Evolutionary conservation across 768 basidiomycete genomes (phyloP).

Genomic region (Amylocystis lapponica): DNA sequence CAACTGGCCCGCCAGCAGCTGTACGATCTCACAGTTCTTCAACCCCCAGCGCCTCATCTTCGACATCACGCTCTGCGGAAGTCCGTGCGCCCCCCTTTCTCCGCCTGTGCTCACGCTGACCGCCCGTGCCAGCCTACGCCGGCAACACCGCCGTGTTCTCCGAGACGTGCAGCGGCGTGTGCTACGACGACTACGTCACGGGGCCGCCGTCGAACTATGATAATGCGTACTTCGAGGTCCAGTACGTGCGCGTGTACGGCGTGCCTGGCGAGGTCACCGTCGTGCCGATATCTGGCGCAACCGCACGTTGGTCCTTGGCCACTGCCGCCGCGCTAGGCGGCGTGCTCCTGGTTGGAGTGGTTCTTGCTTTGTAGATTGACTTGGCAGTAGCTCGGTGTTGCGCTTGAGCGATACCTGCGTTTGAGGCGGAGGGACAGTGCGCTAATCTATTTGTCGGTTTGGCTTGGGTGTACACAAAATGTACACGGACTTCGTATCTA

Average conservation of each 20-base stretch:
- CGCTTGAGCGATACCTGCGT: too few relatives aligned
- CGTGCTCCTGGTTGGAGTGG: too few relatives aligned
- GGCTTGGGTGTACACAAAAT: too few relatives aligned
- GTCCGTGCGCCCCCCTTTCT: conserved; percentile 26
- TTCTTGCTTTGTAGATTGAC: too few relatives aligned
- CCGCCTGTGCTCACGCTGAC: conserved; percentile 2
- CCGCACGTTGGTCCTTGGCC: too few relatives aligned
- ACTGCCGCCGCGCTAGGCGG: too few relatives aligned
- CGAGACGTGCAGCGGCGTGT: conserved; percentile 57
- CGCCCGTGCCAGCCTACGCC: conserved; percentile 30
- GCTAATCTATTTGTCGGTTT: too few relatives aligned
- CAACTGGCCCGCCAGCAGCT: conserved; percentile 58
- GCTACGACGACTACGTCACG: conserved; percentile 68
- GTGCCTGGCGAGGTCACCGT: conserved; percentile 22
- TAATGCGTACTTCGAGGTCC: conserved; percentile 68
- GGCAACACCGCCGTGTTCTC: conserved; percentile 46
- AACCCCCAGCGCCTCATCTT: conserved; percentile 62
- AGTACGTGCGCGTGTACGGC: conserved; percentile 25
- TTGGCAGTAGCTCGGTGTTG: too few relatives aligned
- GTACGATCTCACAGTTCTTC: conserved; percentile 49
- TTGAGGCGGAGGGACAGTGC: too few relatives aligned
- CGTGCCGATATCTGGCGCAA: too few relatives aligned
- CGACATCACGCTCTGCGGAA: conserved; percentile 69
- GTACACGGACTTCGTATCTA: too few relatives aligned
- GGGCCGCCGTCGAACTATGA: conserved; percentile 56